Evolutionary conservation across 192 early-diverging fungal species (phyloP).

Genomic region (Podochytrium sp.): DNA sequence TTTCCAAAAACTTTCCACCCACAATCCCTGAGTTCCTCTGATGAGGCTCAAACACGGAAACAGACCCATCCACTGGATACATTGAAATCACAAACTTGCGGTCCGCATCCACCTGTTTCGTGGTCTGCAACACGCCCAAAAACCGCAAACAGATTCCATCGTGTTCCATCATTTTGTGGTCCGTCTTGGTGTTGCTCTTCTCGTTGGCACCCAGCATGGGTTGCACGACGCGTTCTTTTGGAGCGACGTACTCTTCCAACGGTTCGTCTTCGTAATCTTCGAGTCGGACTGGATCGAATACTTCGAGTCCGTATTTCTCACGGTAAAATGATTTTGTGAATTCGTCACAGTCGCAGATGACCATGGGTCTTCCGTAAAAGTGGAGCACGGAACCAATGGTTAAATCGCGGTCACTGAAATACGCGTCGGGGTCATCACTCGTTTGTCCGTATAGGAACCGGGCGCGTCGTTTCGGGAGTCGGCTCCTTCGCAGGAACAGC

Average conservation of each 20-base stretch:
- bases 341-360: constrained; percentile 67
- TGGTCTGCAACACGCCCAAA: constrained; percentile 40
- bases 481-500: constrained; percentile 53
- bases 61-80: constrained; percentile 58
- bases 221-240: constrained; percentile 25
- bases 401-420: constrained; percentile 57
- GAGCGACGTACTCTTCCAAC: constrained; percentile 9
- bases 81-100: constrained; percentile 61
- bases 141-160: constrained; percentile 55
- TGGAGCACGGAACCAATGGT: constrained; percentile 61
- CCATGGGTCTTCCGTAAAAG: constrained; percentile 60
- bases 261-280: constrained; percentile 48
- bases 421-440: constrained; percentile 38
- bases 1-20: constrained; percentile 69
- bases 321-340: constrained; percentile 60
- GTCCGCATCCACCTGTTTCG: constrained; percentile 55
- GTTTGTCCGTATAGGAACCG: constrained; percentile 34
- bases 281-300: constrained; percentile 57
- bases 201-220: constrained; percentile 30
- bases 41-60: constrained; percentile 64
- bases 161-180: constrained; percentile 48
- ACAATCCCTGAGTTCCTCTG: constrained; percentile 57
- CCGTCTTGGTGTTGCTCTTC: constrained; percentile 41
- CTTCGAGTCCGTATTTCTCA: constrained; percentile 55
- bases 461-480: constrained; percentile 50